phyloP scores from a whole-genome alignment of 2,329 filamentous ascomycete genomes.

The Claviceps monticola region DNA sequence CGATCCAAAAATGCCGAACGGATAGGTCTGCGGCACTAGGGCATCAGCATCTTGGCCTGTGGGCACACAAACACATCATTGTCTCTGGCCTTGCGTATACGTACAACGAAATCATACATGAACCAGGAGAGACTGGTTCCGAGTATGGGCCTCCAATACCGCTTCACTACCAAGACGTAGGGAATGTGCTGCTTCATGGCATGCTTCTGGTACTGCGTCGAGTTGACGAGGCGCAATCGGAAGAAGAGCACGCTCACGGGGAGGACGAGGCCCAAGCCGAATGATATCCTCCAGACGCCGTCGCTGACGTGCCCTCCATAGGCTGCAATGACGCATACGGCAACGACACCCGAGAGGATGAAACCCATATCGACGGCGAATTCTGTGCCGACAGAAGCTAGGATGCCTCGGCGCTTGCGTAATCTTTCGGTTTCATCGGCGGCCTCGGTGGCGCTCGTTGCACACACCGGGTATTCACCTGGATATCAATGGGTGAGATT shows the following conservation, averaged over 20 bases:
- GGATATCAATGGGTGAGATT: background rate
- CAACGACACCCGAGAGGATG: constrained; percentile 28
- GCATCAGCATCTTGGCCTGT: background rate
- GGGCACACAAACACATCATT: too few species aligned
- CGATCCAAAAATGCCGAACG: constrained; percentile 13
- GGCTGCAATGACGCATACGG: constrained; percentile 29
- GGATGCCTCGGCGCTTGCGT: constrained; percentile 15
- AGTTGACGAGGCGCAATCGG: constrained; percentile 36
- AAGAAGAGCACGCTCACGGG: constrained; percentile 41
- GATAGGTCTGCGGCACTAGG: constrained; percentile 9
- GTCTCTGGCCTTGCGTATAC: background rate
- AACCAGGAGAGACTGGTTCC: constrained; percentile 40
- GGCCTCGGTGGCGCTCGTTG: constrained; percentile 15
- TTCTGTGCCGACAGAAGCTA: constrained; percentile 20
- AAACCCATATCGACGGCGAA: constrained; percentile 21
- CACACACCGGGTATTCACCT: constrained; percentile 19
- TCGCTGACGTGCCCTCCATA: background rate
- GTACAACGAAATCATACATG: constrained; percentile 17
- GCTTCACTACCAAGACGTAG: constrained; percentile 12
- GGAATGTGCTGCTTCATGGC: constrained; percentile 15
- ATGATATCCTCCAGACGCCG: constrained; percentile 27
- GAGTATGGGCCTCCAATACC: constrained; percentile 31
- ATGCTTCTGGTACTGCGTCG: constrained; percentile 22
- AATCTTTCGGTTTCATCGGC: constrained; percentile 15
- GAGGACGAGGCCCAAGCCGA: constrained; percentile 12